These are phyloP conservation scores for Termitomyces sp. DNA, from an alignment of 768 basidiomycete species.

Conservation along the genomic window DNA sequence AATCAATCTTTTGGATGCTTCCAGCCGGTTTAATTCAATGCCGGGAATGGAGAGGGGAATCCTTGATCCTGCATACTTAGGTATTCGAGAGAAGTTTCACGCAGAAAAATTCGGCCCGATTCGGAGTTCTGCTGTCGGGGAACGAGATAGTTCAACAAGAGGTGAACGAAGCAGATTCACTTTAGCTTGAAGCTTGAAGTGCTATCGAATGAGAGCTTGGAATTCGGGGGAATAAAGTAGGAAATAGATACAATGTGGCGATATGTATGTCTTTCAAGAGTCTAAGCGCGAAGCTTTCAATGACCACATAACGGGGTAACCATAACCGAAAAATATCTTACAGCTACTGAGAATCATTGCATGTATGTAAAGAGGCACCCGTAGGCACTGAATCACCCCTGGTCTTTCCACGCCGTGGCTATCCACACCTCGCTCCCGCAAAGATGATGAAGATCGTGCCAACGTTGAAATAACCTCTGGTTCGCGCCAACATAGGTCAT, in stretches of 20 bases:
- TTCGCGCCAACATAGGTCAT: too few species aligned
- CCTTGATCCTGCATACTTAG: neutral
- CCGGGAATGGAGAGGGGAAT: neutral
- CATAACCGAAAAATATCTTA: constrained; percentile 15
- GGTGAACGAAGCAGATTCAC: neutral
- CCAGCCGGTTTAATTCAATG: neutral
- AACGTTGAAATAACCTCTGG: neutral
- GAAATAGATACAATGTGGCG: neutral
- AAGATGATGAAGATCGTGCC: neutral
- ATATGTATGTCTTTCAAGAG: neutral
- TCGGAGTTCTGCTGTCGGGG: neutral
- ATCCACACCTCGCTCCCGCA: neutral
- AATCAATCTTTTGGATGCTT: neutral
- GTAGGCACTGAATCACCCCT: constrained; percentile 11
- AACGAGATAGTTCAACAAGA: neutral
- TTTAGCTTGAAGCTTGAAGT: neutral
- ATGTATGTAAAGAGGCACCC: neutral
- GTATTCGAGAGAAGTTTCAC: neutral
- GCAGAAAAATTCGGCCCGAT: neutral
- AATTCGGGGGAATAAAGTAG: neutral
- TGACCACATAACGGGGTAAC: constrained; percentile 3
- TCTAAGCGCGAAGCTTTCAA: constrained; percentile 22
- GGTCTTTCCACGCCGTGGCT: neutral
- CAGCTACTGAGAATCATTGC: neutral
- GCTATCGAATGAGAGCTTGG: neutral